These are phyloP conservation scores for Brassica balearica DNA, from an alignment of 441 rosid genomes.

Conservation along the genomic window DNA sequence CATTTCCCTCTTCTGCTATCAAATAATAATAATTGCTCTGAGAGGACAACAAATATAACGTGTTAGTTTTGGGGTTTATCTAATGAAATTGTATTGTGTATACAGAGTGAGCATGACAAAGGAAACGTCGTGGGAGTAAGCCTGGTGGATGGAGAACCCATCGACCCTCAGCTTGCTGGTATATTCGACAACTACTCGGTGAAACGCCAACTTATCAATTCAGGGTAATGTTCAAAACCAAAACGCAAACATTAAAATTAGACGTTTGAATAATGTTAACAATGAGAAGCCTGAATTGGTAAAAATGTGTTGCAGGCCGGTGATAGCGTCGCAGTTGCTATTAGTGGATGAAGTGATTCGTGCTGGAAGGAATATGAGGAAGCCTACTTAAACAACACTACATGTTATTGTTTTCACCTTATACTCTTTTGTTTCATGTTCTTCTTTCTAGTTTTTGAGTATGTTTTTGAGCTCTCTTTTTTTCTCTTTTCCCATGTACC, in stretches of 20 bases:
- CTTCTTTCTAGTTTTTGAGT: too few species aligned
- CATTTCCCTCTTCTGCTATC: neutral
- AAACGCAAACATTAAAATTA: neutral
- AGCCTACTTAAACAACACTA: slow-evolving; percentile 58
- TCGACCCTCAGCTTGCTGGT: slow-evolving; percentile 91
- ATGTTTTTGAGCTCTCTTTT: neutral
- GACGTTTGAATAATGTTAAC: neutral
- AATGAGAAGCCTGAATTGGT: slow-evolving; percentile 1
- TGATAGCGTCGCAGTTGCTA: slow-evolving; percentile 88
- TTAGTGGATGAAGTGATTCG: slow-evolving; percentile 95
- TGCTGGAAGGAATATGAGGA: slow-evolving; percentile 96
- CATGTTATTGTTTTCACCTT: slow-evolving; percentile 21
- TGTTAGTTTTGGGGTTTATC: too few species aligned
- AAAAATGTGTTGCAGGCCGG: slow-evolving; percentile 65
- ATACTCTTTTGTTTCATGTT: neutral
- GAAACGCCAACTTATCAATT: slow-evolving; percentile 88
- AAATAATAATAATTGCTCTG: slow-evolving; percentile 4
- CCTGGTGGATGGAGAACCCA: slow-evolving; percentile 81
- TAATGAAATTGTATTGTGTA: slow-evolving; percentile 19
- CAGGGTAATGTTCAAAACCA: slow-evolving; percentile 62
- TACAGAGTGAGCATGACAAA: slow-evolving; percentile 91
- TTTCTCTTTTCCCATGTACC: neutral
- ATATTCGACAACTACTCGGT: slow-evolving; percentile 94
- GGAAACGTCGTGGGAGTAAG: slow-evolving; percentile 88
- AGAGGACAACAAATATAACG: neutral